Evolutionary conservation across 2,329 filamentous ascomycete species (phyloP), one percentile per base, ranked within the genome.

Genomic region (Orbilia quercus): DNA sequence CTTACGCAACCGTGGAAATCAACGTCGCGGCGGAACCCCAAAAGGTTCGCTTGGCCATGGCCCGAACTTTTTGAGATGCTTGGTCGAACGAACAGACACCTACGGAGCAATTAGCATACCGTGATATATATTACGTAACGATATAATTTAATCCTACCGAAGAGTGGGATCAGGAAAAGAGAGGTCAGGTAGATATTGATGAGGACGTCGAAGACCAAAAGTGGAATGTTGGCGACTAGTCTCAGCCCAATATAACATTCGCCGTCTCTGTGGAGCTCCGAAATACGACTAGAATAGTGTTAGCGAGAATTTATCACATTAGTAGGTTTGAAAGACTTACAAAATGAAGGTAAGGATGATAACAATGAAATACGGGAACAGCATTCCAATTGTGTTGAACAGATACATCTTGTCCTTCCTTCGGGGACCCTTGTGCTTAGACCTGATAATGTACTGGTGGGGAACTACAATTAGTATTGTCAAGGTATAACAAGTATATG

Each of bases 121-220:
- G n/a, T 34, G 34, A 9, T 22, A 42, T 14, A 31, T 14, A 23
- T 28, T 51, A 20, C 25, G 22, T 25, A 38, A 16, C 12, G 18
- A 16, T 2, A 3, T 22, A 20, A 22, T 16, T 25, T 38, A 6
- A 2, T 1, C 82, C 77, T 80, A 87, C 85, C 82, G 69, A 83
- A 84, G 0, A 89, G 78, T 1, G 87, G 87, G n/a, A 85, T 81
- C 1, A 90, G 80, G 78, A 90, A 89, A n/a, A 89, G 80, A 2
- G 84, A 81, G 1, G 87, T 89, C 0, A 89, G 81, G 75, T 89
- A 89, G 18, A 88, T 84, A 76, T 89, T 89, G 62, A 88, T 84
- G 1, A 87, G 75, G 11, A 87, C 80, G 75, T 89, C 87, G 74
- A 88, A 88, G 0, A 81, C 81, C 47, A 90, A 87, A 9, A 90